Percentiles rank a stretch among this genome's conserved stretches.
Evolutionary conservation across 495 filamentous ascomycete species (phyloP).

Genomic region (Aspergillus haitiensis): DNA sequence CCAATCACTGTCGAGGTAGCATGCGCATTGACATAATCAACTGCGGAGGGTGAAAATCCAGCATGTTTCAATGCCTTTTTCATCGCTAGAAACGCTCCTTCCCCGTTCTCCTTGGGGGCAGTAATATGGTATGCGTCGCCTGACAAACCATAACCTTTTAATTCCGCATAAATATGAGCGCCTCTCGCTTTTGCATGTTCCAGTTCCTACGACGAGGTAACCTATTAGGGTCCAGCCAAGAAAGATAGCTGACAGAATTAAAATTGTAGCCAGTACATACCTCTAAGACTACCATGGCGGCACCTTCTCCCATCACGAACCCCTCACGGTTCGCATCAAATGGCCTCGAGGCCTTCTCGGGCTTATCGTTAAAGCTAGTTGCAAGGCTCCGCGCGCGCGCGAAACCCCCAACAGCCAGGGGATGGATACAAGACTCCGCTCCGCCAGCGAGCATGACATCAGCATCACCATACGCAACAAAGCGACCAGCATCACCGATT

Average conservation of each 20-base stretch:
- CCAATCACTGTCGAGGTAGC: slow-evolving; percentile 85
- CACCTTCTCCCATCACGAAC: slow-evolving; percentile 93
- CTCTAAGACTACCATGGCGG: slow-evolving; percentile 84
- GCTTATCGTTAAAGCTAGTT: slow-evolving; percentile 75
- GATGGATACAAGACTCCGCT: slow-evolving; percentile 93
- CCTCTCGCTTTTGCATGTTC: slow-evolving; percentile 80
- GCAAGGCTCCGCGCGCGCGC: slow-evolving; percentile 81
- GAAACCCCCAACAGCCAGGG: slow-evolving; percentile 88
- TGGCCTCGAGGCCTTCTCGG: slow-evolving; percentile 72
- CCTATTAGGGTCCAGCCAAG: background rate
- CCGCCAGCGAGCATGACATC: slow-evolving; percentile 94
- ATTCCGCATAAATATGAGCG: slow-evolving; percentile 83
- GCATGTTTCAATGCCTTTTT: slow-evolving; percentile 76
- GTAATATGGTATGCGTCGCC: slow-evolving; percentile 93
- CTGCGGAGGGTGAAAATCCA: slow-evolving; percentile 59
- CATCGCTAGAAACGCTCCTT: slow-evolving; percentile 83
- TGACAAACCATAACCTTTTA: slow-evolving; percentile 84
- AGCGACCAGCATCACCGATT: slow-evolving; percentile 86
- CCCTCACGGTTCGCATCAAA: slow-evolving; percentile 82
- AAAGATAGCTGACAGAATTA: background rate
- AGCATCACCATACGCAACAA: slow-evolving; percentile 87
- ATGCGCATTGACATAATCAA: slow-evolving; percentile 96
- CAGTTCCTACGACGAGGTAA: slow-evolving; percentile 57
- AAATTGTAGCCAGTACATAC: slow-evolving; percentile 28
- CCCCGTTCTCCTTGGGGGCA: slow-evolving; percentile 76